Evolutionary conservation across 495 filamentous ascomycete genomes (phyloP).

Genomic region (Cladorrhinum samala): DNA sequence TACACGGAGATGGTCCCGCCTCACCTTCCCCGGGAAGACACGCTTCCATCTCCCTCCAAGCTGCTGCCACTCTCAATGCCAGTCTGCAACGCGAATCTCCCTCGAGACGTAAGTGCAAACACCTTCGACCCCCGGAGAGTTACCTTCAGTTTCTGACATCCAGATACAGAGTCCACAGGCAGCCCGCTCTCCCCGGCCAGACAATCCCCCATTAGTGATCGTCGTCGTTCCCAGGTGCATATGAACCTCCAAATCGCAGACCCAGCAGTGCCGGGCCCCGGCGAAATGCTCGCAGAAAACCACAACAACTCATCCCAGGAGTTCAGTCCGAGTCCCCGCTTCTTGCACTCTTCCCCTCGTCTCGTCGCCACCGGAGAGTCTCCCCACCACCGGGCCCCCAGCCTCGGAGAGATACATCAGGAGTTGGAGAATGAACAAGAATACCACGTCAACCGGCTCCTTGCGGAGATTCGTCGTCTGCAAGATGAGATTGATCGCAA

Average conservation of each 20-base stretch:
- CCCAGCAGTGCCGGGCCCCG: constrained; percentile 52
- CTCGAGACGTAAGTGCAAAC: constrained; percentile 40
- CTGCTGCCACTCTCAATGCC: constrained; percentile 64
- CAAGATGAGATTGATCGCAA: constrained; percentile 69
- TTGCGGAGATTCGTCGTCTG: constrained; percentile 82
- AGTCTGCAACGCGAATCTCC: constrained; percentile 60
- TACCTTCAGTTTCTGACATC: not conserved
- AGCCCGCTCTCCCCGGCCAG: constrained; percentile 49
- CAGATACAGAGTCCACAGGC: constrained; percentile 44
- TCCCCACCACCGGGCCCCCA: constrained; percentile 62
- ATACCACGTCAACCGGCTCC: constrained; percentile 87
- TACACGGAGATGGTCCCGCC: constrained; percentile 31
- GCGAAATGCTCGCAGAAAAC: constrained; percentile 53
- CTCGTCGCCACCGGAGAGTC: constrained; percentile 49
- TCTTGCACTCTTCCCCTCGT: constrained; percentile 52
- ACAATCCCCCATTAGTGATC: constrained; percentile 49
- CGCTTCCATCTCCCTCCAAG: constrained; percentile 58
- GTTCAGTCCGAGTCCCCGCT: constrained; percentile 48
- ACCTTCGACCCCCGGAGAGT: not conserved
- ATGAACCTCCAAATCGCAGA: constrained; percentile 73
- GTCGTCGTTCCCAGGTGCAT: constrained; percentile 62
- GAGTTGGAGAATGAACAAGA: constrained; percentile 94
- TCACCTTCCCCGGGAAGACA: constrained; percentile 50
- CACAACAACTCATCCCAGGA: constrained; percentile 34
- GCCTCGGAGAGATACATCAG: constrained; percentile 91